A percentile compares a stretch with the other conserved stretches of the same genome.
These are phyloP conservation scores for Nematocida minor DNA, from an alignment of 371 early-diverging fungal species.

Conservation along the genomic window DNA sequence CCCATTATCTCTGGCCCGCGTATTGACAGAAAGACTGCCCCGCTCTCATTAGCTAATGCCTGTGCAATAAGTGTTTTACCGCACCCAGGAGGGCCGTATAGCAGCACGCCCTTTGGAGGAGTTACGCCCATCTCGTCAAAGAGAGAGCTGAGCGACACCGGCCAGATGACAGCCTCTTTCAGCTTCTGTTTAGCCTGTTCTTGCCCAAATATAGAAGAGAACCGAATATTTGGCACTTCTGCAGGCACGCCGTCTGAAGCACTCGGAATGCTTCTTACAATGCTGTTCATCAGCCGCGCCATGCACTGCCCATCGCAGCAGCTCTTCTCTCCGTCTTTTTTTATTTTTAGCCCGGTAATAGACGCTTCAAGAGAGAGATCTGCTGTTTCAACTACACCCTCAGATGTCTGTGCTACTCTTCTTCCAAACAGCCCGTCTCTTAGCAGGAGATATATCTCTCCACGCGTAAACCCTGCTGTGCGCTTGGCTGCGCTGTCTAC, in stretches of 20 bases:
- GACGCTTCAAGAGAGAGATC: not conserved
- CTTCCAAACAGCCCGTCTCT: not conserved
- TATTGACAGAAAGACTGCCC: slow-evolving; percentile 86
- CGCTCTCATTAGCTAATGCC: slow-evolving; percentile 86
- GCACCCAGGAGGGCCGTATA: slow-evolving; percentile 95
- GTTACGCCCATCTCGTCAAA: slow-evolving; percentile 76
- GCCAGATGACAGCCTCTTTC: slow-evolving; percentile 50
- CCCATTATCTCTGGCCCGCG: slow-evolving; percentile 97
- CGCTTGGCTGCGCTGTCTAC: slow-evolving; percentile 12
- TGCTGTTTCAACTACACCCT: not conserved
- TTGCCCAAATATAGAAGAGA: slow-evolving; percentile 54
- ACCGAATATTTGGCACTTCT: slow-evolving; percentile 43
- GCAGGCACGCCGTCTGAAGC: slow-evolving; percentile 38
- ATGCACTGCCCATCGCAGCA: slow-evolving; percentile 21
- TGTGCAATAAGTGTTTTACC: slow-evolving; percentile 92
- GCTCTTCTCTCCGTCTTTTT: not conserved
- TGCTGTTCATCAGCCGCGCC: not conserved
- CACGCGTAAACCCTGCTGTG: slow-evolving; percentile 44
- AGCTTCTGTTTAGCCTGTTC: slow-evolving; percentile 31
- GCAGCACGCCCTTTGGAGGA: slow-evolving; percentile 84
- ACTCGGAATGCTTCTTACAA: slow-evolving; percentile 33
- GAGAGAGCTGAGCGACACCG: slow-evolving; percentile 68
- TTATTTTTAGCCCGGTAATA: not conserved
- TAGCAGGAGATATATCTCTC: slow-evolving; percentile 6
- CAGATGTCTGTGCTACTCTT: not conserved